Conservation (phyloP, 2,329 filamentous ascomycete species). For the Penicillium sp. region DNA sequence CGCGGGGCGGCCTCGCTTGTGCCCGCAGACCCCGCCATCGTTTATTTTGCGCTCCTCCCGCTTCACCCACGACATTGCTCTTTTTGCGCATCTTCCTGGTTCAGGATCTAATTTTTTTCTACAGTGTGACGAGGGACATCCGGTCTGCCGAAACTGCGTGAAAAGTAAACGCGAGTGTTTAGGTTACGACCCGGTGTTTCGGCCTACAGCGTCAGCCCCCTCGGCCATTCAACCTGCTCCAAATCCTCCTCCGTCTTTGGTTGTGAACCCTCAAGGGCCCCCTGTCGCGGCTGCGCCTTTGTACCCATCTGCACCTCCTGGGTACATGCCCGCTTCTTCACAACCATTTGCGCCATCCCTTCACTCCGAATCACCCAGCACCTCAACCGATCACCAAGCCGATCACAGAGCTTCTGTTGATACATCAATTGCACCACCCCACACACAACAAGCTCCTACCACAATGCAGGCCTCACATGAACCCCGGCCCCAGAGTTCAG, state of each 20-base stretch:
- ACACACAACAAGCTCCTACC: conserved; percentile 31
- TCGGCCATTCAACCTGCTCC: conserved; percentile 66
- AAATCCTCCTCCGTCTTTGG: conserved; percentile 44
- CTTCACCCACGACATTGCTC: conserved; percentile 15
- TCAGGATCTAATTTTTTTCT: not conserved
- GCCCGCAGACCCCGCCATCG: conserved; percentile 29
- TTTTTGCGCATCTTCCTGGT: conserved; percentile 11
- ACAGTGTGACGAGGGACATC: conserved; percentile 94
- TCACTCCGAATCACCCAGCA: conserved; percentile 38
- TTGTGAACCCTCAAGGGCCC: conserved; percentile 42
- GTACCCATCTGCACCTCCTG: conserved; percentile 40
- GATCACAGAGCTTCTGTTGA: conserved; percentile 66
- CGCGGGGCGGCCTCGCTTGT: conserved; percentile 29
- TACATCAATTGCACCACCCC: conserved; percentile 60
- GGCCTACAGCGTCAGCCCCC: conserved; percentile 67
- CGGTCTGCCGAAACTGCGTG: conserved; percentile 73
- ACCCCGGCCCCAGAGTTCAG: conserved; percentile 20
- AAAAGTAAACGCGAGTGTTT: conserved; percentile 69
- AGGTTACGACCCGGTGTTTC: conserved; percentile 69
- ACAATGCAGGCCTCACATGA: conserved; percentile 36
- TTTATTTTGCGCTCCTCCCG: conserved; percentile 24
- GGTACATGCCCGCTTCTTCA: conserved; percentile 40
- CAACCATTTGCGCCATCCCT: conserved; percentile 42
- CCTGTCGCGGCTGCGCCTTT: conserved; percentile 26
- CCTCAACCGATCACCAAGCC: conserved; percentile 50